phyloP scores from a whole-genome alignment of 192 early-diverging fungal species.

The Pilaira anomala region DNA sequence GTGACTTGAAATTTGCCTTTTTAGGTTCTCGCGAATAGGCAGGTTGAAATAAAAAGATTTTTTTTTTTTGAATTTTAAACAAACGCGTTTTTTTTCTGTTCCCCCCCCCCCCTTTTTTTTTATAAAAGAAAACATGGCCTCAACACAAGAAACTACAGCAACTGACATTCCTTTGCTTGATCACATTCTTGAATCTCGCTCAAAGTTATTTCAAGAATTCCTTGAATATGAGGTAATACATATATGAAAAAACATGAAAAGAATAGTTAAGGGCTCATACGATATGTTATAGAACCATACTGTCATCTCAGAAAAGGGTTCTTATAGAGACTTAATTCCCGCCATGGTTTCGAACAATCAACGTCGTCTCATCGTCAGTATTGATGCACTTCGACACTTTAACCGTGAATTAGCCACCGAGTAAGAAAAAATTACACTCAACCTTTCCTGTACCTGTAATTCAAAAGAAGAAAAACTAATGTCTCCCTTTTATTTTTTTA shows the following conservation, averaged over 20 bases:
- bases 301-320: conserved; percentile 8
- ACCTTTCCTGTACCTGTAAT: background rate
- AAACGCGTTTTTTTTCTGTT: background rate
- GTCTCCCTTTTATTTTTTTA: conserved; percentile 1
- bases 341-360: conserved; percentile 22
- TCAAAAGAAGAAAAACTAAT: background rate
- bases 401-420: conserved; percentile 68
- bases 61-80: background rate
- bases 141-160: background rate
- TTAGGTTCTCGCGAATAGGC: no score
- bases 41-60: background rate
- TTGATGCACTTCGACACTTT: conserved; percentile 85
- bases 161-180: background rate
- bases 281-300: background rate
- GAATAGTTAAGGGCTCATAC: no score
- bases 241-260: no score
- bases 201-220: background rate
- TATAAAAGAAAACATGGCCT: background rate
- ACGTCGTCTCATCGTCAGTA: conserved; percentile 78
- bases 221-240: background rate
- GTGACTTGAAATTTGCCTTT: no score
- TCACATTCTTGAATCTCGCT: background rate
- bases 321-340: conserved; percentile 18
- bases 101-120: background rate
- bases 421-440: conserved; percentile 45